Percentiles rank a stretch among this genome's conserved stretches.
Conservation (phyloP, 345 rosid species). For the Adansonia digitata region DNA sequence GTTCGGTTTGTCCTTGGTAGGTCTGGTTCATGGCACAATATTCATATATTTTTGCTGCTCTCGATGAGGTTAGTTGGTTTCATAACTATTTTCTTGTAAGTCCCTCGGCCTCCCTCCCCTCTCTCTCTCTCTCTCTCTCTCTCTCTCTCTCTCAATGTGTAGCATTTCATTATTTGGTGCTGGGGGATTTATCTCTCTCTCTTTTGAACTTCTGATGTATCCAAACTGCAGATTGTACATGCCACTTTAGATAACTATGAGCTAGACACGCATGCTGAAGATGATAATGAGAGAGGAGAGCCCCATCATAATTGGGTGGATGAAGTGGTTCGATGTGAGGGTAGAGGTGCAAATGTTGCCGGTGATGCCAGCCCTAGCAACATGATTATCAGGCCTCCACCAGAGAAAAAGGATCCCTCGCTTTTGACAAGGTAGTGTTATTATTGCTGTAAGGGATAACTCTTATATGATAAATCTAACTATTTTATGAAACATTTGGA, state of each 20-base stretch:
- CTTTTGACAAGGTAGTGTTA: constrained; percentile 62
- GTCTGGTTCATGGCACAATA: constrained; percentile 90
- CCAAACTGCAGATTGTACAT: constrained; percentile 56
- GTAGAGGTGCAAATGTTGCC: constrained; percentile 43
- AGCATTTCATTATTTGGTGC: constrained; percentile 4
- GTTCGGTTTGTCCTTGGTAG: constrained; percentile 33
- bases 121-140: background rate
- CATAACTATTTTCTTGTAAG: background rate
- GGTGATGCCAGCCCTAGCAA: constrained; percentile 49
- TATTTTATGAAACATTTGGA: background rate
- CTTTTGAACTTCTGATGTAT: background rate
- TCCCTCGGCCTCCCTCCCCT: background rate
- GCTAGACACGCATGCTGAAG: constrained; percentile 37
- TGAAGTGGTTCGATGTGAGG: constrained; percentile 92
- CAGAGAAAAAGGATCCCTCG: constrained; percentile 71
- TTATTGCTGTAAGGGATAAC: background rate
- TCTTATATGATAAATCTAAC: background rate
- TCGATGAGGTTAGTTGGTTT: constrained; percentile 62
- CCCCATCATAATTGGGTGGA: constrained; percentile 85
- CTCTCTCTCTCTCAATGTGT: background rate
- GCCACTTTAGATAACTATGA: constrained; percentile 80
- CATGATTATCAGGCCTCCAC: constrained; percentile 52
- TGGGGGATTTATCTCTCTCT: background rate
- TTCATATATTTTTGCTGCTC: constrained; percentile 61
- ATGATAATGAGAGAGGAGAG: constrained; percentile 53